Evolutionary conservation across 2,329 filamentous ascomycete species (phyloP).

Genomic region (Metarhizium guizhouense): DNA sequence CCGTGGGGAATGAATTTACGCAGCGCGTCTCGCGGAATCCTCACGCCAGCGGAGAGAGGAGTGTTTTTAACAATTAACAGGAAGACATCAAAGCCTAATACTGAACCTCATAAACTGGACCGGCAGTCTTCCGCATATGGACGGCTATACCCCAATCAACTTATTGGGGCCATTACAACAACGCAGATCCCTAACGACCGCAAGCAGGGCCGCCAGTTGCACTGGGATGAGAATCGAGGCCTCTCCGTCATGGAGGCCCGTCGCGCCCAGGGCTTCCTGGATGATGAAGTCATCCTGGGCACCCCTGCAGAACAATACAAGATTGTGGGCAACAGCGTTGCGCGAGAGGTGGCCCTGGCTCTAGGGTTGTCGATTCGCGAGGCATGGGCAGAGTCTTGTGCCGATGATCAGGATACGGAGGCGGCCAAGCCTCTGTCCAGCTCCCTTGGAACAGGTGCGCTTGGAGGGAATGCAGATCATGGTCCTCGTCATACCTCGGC

Average conservation of each 20-base stretch:
- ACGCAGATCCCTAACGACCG: constrained; percentile 39
- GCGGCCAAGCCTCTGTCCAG: neutral
- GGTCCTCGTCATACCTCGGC: neutral
- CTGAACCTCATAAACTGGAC: constrained; percentile 3
- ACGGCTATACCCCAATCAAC: constrained; percentile 38
- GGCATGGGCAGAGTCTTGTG: constrained; percentile 29
- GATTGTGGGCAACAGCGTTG: constrained; percentile 70
- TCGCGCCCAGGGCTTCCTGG: constrained; percentile 60
- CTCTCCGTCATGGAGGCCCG: constrained; percentile 58
- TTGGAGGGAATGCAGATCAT: neutral
- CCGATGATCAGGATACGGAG: neutral
- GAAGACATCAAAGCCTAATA: neutral
- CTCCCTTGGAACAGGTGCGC: neutral
- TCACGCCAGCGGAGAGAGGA: constrained; percentile 28
- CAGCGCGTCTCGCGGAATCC: constrained; percentile 32
- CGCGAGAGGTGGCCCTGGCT: constrained; percentile 56
- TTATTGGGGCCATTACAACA: constrained; percentile 59
- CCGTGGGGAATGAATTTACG: constrained; percentile 47
- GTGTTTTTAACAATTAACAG: constrained; percentile 21
- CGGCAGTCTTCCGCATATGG: constrained; percentile 36
- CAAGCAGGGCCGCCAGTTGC: constrained; percentile 45
- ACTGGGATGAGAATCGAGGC: constrained; percentile 56
- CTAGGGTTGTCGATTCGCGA: constrained; percentile 56
- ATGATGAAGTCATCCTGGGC: constrained; percentile 63
- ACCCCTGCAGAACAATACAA: constrained; percentile 44